phyloP scores from a whole-genome alignment of 192 early-diverging fungal genomes.

The Backusella tuberculispora region DNA sequence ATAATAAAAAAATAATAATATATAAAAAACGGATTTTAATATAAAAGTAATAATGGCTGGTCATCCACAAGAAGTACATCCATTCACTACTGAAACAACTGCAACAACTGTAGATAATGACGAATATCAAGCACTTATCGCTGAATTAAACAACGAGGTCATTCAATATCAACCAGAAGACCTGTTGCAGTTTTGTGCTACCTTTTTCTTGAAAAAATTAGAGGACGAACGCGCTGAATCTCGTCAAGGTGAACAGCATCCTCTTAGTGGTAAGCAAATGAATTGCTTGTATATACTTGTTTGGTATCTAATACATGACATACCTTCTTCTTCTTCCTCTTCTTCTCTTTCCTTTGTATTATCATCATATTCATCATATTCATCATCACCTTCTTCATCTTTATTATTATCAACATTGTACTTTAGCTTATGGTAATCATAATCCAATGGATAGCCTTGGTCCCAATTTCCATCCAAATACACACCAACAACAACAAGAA shows the following conservation, averaged over 20 bases:
- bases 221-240: conserved; percentile 68
- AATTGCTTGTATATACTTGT: too few relatives aligned
- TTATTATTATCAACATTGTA: neutral
- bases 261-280: neutral
- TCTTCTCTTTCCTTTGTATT: too few relatives aligned
- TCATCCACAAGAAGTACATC: conserved; percentile 7
- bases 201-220: conserved; percentile 86
- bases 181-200: conserved; percentile 90
- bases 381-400: neutral
- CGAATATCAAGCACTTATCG: conserved; percentile 65
- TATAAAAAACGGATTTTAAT: neutral
- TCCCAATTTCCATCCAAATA: neutral
- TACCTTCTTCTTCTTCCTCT: too few relatives aligned
- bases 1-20: neutral
- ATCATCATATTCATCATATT: too few relatives aligned
- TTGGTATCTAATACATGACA: too few relatives aligned
- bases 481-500: neutral
- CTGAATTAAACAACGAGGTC: conserved; percentile 84
- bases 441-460: conserved; percentile 1
- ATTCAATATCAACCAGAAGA: conserved; percentile 81
- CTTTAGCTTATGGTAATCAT: neutral
- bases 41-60: neutral
- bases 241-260: conserved; percentile 4
- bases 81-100: neutral
- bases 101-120: conserved; percentile 6